A percentile compares a stretch with the other conserved stretches of the same genome.
Conservation (phyloP, 2,329 filamentous ascomycete genomes). For the Ophiostoma australiae region DNA sequence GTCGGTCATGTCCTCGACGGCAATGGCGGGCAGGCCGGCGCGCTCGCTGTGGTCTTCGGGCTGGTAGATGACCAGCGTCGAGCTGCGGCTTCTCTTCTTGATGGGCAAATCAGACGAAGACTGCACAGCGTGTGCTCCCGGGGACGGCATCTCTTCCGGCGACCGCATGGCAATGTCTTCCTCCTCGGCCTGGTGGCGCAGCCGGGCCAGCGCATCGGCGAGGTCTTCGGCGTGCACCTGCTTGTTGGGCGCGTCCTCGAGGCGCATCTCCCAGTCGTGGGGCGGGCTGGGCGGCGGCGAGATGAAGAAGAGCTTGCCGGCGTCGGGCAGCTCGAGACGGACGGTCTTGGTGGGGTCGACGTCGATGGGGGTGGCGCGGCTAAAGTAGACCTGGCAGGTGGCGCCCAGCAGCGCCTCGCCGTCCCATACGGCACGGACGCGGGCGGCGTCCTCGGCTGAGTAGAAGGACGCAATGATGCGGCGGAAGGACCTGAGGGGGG, state of each 20-base stretch:
- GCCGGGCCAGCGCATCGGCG: conserved; percentile 59
- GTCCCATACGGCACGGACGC: conserved; percentile 68
- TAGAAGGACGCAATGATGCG: conserved; percentile 77
- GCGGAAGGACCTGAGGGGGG: conserved; percentile 75
- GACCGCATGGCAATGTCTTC: conserved; percentile 35
- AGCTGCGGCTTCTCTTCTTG: conserved; percentile 52
- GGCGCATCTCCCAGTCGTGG: conserved; percentile 62
- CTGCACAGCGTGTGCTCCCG: conserved; percentile 6
- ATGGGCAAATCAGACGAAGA: not conserved
- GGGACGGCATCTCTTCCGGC: conserved; percentile 40
- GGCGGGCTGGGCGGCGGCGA: conserved; percentile 63
- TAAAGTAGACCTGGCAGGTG: conserved; percentile 64
- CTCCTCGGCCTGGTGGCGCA: conserved; percentile 44
- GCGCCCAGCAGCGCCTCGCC: conserved; percentile 68
- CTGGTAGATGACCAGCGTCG: conserved; percentile 58
- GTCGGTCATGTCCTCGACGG: conserved; percentile 63
- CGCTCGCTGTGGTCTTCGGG: conserved; percentile 52
- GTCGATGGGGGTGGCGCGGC: conserved; percentile 54
- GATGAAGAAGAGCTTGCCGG: conserved; percentile 69
- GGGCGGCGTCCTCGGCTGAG: conserved; percentile 62
- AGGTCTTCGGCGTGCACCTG: conserved; percentile 65
- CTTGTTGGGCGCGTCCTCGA: conserved; percentile 67
- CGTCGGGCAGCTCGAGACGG: conserved; percentile 62
- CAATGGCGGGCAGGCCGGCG: conserved; percentile 58
- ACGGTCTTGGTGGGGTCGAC: conserved; percentile 41